Conservation (phyloP, 2,329 filamentous ascomycete genomes). For the Diaporthe capsici region DNA sequence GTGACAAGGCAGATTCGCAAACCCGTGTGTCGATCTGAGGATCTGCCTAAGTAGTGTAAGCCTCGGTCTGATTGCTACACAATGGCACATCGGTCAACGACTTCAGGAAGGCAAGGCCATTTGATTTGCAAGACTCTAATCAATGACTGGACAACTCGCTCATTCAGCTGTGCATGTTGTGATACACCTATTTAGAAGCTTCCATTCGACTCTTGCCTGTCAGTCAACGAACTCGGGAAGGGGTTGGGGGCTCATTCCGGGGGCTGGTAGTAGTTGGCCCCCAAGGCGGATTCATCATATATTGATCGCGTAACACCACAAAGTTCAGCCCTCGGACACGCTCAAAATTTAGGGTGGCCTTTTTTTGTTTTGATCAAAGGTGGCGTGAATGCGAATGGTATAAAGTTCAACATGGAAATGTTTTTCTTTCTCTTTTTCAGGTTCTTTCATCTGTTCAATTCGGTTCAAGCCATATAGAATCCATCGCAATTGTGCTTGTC, state of each 20-base stretch:
- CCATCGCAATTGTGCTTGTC: neutral
- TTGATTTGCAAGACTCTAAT: neutral
- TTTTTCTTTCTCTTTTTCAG: no score
- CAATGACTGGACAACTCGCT: neutral
- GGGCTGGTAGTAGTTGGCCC: no score
- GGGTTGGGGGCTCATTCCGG: no score
- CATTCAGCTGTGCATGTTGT: neutral
- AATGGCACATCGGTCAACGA: neutral
- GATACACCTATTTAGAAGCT: neutral
- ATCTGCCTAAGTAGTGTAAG: no score
- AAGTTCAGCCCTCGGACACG: no score
- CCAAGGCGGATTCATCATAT: no score
- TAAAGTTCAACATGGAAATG: neutral
- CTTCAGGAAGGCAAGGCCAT: neutral
- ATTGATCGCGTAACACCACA: no score
- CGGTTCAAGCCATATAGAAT: neutral
- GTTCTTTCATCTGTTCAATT: neutral
- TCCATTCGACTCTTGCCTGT: neutral
- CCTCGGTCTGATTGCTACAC: neutral
- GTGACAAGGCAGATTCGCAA: no score
- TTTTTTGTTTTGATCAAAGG: rapidly evolving
- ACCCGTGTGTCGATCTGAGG: no score
- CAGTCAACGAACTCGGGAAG: neutral
- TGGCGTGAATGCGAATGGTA: no score
- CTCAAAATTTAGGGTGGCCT: no score